These are phyloP conservation scores for Setomelanomma holmii DNA, from an alignment of 2,329 filamentous ascomycete genomes.

Conservation along the genomic window DNA sequence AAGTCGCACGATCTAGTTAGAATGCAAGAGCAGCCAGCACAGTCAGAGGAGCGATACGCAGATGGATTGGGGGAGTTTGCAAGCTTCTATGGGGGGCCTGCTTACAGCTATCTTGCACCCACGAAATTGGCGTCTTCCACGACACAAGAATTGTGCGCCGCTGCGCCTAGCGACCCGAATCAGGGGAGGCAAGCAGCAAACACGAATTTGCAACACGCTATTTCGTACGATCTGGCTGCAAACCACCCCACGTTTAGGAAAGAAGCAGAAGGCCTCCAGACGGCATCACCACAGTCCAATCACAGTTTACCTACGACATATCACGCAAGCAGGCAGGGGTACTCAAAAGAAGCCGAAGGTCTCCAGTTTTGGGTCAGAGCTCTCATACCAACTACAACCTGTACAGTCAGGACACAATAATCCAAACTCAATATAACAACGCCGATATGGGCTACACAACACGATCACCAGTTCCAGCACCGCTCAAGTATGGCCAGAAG, in stretches of 20 bases:
- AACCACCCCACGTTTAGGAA: conserved; percentile 8
- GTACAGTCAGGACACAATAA: conserved; percentile 1
- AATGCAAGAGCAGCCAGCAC: conserved; percentile 9
- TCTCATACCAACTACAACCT: background rate
- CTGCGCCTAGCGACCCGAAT: background rate
- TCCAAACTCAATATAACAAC: conserved; percentile 2
- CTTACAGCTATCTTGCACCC: conserved; percentile 13
- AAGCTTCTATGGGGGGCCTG: conserved; percentile 14
- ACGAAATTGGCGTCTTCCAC: conserved; percentile 4
- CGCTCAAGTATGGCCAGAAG: conserved; percentile 7
- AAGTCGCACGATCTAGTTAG: background rate
- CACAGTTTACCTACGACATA: conserved; percentile 1
- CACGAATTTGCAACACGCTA: conserved; percentile 2
- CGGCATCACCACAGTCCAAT: conserved; percentile 3
- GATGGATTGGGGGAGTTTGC: conserved; percentile 12
- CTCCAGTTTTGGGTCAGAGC: conserved; percentile 9
- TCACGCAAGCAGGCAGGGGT: background rate
- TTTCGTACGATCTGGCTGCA: conserved; percentile 17
- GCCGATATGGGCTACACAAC: conserved; percentile 1
- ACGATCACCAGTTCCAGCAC: conserved; percentile 2
- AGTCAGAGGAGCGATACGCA: conserved; percentile 8
- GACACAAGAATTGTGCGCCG: background rate
- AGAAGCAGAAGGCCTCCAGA: conserved; percentile 17
- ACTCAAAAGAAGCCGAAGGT: conserved; percentile 13
- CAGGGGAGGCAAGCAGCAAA: background rate